Evolutionary conservation across 495 filamentous ascomycete genomes (phyloP).

Genomic region (Penicillium coffeae): DNA sequence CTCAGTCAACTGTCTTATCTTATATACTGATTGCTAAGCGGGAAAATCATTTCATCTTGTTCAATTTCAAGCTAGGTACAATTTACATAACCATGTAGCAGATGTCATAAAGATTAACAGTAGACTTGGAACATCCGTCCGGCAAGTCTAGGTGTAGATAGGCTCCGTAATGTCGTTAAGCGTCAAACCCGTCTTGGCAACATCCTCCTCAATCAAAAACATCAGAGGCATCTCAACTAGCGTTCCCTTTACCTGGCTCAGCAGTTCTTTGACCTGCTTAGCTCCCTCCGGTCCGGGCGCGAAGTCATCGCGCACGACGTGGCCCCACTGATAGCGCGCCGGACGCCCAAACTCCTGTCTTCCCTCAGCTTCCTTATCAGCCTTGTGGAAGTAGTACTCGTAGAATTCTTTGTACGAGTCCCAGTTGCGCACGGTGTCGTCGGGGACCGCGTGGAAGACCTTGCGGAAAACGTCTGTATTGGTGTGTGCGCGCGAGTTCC

Average conservation of each 20-base stretch:
- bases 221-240: constrained; percentile 90
- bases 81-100: no score
- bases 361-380: constrained; percentile 42
- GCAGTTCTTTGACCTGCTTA: constrained; percentile 74
- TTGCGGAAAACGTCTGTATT: constrained; percentile 86
- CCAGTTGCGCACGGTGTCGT: constrained; percentile 79
- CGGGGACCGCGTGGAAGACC: constrained; percentile 85
- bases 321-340: constrained; percentile 66
- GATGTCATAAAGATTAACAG: no score
- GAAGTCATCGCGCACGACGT: constrained; percentile 82
- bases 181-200: constrained; percentile 78
- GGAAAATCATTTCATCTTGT: no score
- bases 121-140: no score
- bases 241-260: constrained; percentile 71
- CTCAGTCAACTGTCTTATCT: no score
- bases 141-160: constrained; percentile 68
- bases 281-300: constrained; percentile 55
- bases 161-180: constrained; percentile 80
- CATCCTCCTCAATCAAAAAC: constrained; percentile 82
- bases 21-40: no score
- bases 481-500: constrained; percentile 66
- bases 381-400: constrained; percentile 63
- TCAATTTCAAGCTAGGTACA: no score
- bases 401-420: constrained; percentile 82
- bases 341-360: constrained; percentile 37